phyloP scores from a whole-genome alignment of 2,329 filamentous ascomycete species.

The Arachnopeziza araneosa region DNA sequence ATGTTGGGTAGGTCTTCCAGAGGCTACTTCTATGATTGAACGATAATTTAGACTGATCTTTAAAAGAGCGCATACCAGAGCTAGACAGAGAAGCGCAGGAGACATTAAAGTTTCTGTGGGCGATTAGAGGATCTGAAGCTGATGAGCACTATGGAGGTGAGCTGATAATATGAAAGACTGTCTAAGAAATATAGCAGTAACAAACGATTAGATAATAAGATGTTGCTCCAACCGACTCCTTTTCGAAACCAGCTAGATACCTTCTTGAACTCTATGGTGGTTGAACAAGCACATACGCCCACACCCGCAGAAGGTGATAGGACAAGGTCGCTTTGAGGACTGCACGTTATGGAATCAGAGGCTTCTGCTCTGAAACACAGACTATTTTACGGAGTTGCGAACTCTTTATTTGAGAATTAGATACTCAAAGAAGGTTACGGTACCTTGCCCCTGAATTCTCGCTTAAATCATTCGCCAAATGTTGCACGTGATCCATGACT shows the following conservation, averaged over 20 bases:
- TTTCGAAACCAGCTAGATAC: neutral
- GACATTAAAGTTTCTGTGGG: neutral
- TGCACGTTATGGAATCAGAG: too few species aligned
- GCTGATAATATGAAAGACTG: neutral
- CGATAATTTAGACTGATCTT: neutral
- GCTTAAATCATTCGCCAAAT: too few species aligned
- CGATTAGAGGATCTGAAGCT: neutral
- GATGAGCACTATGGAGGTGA: neutral
- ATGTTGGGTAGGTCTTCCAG: neutral
- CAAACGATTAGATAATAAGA: neutral
- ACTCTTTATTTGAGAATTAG: too few species aligned
- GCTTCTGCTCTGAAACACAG: too few species aligned
- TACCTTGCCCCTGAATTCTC: too few species aligned
- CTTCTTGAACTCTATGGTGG: neutral
- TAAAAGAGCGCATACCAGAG: neutral
- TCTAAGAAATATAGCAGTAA: neutral
- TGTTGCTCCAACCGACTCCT: neutral
- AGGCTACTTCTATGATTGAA: neutral
- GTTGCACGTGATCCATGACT: too few species aligned
- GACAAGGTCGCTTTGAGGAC: too few species aligned
- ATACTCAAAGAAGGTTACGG: too few species aligned
- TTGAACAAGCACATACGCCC: neutral
- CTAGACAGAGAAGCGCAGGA: neutral
- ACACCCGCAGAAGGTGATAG: too few species aligned
- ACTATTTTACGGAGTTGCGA: too few species aligned